Evolutionary conservation across 1,139 yeast genomes (phyloP).

Genomic region (Saccharomyces hybrid): DNA sequence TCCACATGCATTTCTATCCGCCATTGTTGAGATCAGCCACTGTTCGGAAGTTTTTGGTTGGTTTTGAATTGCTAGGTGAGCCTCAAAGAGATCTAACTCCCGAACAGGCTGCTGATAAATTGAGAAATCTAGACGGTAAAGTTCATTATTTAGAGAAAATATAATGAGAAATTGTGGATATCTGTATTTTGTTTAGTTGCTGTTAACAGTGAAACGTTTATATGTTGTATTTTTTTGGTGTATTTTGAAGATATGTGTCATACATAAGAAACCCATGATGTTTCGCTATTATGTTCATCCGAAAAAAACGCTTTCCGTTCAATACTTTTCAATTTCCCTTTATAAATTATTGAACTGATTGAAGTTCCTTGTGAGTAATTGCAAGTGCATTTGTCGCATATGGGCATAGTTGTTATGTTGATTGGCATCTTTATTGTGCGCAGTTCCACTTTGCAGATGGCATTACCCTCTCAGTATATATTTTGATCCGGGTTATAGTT

Average conservation of each 20-base stretch:
- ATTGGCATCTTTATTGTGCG: too few relatives aligned
- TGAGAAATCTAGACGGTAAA: constrained; percentile 39
- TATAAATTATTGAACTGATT: too few relatives aligned
- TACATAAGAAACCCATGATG: neutral
- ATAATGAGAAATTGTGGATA: constrained; percentile 51
- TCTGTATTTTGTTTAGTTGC: too few relatives aligned
- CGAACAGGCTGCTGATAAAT: constrained; percentile 61
- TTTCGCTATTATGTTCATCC: neutral
- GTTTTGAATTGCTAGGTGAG: constrained; percentile 73
- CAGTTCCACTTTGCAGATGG: too few relatives aligned
- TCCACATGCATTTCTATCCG: constrained; percentile 75
- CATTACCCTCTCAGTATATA: too few relatives aligned
- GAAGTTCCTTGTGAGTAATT: too few relatives aligned
- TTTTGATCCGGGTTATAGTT: too few relatives aligned
- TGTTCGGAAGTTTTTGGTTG: constrained; percentile 68
- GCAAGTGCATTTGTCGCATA: too few relatives aligned
- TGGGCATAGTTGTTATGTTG: too few relatives aligned
- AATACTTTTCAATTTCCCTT: too few relatives aligned
- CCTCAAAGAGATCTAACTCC: constrained; percentile 74
- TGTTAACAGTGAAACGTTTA: too few relatives aligned
- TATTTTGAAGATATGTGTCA: neutral
- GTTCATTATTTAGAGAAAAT: constrained; percentile 21
- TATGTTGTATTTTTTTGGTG: too few relatives aligned
- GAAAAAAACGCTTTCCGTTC: neutral
- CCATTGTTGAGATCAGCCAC: constrained; percentile 70